phyloP scores from a whole-genome alignment of 805 yeast genomes.

The Dipodascus geniculatus region DNA sequence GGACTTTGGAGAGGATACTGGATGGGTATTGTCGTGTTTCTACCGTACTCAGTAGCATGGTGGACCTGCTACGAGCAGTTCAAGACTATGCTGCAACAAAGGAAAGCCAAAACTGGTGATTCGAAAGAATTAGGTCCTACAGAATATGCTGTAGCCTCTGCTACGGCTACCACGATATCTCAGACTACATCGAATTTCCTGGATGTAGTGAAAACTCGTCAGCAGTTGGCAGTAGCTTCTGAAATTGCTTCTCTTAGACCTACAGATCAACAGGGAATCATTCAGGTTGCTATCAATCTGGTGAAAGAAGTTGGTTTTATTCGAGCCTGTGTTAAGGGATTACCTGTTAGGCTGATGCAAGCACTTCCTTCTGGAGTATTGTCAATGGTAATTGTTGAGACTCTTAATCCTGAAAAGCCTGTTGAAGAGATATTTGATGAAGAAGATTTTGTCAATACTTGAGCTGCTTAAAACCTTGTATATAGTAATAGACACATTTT shows the following conservation, averaged over 20 bases:
- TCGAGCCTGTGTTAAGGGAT: conserved; percentile 27
- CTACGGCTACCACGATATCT: conserved; percentile 27
- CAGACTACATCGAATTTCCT: conserved; percentile 28
- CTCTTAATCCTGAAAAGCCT: conserved; percentile 25
- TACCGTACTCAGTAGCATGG: conserved; percentile 33
- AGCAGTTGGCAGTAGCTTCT: conserved; percentile 31
- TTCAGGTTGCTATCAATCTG: conserved; percentile 24
- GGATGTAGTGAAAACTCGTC: conserved; percentile 34
- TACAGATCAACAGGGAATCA: conserved; percentile 25
- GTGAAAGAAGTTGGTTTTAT: conserved; percentile 27
- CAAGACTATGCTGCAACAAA: conserved; percentile 5
- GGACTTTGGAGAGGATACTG: conserved; percentile 73
- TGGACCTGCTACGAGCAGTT: conserved; percentile 28
- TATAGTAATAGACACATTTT: too few species aligned
- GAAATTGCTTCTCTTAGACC: conserved; percentile 29
- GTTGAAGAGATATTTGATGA: not conserved
- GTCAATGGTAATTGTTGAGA: conserved; percentile 31
- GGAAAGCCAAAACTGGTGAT: not conserved
- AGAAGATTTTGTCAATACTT: not conserved
- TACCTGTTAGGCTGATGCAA: conserved; percentile 27
- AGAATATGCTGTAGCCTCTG: conserved; percentile 25
- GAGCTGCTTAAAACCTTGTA: not conserved
- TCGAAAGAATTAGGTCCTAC: conserved; percentile 13
- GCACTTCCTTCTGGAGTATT: conserved; percentile 30
- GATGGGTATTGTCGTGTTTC: conserved; percentile 32